Evolutionary conservation across 805 yeast species (phyloP).

Genomic region (Peterozyma toletana): DNA sequence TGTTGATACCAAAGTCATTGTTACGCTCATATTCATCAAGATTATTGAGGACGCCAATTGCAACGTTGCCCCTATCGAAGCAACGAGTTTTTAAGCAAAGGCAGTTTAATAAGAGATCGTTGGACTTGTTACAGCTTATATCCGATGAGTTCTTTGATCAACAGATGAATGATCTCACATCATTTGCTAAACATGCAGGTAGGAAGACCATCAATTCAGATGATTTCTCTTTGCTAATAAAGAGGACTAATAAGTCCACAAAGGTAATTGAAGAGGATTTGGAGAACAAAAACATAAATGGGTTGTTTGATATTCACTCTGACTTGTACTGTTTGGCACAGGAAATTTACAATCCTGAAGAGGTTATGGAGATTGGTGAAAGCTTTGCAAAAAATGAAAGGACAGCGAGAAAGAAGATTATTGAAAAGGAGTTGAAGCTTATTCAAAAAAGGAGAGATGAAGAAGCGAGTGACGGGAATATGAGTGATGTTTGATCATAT

Average conservation of each 20-base stretch:
- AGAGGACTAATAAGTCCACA: constrained; percentile 16
- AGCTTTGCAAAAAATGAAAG: constrained; percentile 13
- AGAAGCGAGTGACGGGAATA: too few species aligned
- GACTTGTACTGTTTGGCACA: constrained; percentile 10
- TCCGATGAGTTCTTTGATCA: constrained; percentile 27
- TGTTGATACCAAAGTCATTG: constrained; percentile 10
- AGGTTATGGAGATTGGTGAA: constrained; percentile 18
- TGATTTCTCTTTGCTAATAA: constrained; percentile 26
- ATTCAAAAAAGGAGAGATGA: too few species aligned
- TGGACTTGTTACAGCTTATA: constrained; percentile 21
- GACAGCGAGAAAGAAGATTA: background rate
- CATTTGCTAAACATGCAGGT: constrained; percentile 24
- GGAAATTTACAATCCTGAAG: constrained; percentile 16
- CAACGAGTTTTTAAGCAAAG: constrained; percentile 12
- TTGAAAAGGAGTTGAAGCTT: too few species aligned
- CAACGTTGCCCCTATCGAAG: background rate
- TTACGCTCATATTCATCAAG: constrained; percentile 9
- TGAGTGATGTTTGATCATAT: too few species aligned
- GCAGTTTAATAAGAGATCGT: constrained; percentile 14
- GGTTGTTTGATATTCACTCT: background rate
- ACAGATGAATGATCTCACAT: constrained; percentile 25
- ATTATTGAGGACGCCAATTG: constrained; percentile 1
- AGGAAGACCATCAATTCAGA: constrained; percentile 20
- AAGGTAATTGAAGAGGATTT: constrained; percentile 4
- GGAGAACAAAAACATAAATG: background rate